A percentile compares a stretch with the other conserved stretches of the same genome.
Evolutionary conservation across 805 yeast species (phyloP).

Genomic region (Candida quercuum): DNA sequence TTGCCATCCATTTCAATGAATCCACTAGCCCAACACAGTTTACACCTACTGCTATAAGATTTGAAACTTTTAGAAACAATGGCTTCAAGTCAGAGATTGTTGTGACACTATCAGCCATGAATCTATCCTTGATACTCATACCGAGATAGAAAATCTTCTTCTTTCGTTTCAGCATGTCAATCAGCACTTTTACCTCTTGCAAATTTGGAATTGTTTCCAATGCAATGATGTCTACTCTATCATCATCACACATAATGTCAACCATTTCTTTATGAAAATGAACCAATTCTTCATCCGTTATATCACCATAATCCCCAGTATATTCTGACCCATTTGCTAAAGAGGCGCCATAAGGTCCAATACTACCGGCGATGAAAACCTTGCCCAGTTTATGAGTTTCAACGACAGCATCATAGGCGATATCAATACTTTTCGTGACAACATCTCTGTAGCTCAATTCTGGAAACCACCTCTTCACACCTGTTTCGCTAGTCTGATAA

Average conservation of each 20-base stretch:
- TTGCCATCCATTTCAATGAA: conserved; percentile 34
- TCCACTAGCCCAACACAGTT: conserved; percentile 53
- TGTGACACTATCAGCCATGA: conserved; percentile 43
- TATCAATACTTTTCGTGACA: conserved; percentile 11
- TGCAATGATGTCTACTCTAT: conserved; percentile 49
- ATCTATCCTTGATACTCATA: conserved; percentile 35
- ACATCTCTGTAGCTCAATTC: conserved; percentile 15
- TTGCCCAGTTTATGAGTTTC: conserved; percentile 1
- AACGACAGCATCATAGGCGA: conserved; percentile 8
- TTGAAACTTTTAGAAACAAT: conserved; percentile 17
- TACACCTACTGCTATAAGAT: conserved; percentile 50
- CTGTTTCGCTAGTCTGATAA: conserved; percentile 40
- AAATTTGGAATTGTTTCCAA: conserved; percentile 71
- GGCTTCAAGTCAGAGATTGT: conserved; percentile 20
- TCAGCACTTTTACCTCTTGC: conserved; percentile 47
- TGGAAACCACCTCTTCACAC: conserved; percentile 28
- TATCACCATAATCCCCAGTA: conserved; percentile 55
- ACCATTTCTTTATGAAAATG: conserved; percentile 49
- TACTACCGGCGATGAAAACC: conserved; percentile 47
- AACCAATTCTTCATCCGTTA: conserved; percentile 29
- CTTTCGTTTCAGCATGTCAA: conserved; percentile 32
- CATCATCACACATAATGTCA: conserved; percentile 30
- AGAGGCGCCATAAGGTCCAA: conserved; percentile 77
- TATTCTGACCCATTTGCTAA: conserved; percentile 68
- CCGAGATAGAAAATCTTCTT: conserved; percentile 38